Percentiles rank a stretch among this genome's conserved stretches.
Evolutionary conservation across 106 monocot species (phyloP).

Genomic region (Ottelia alismoides): DNA sequence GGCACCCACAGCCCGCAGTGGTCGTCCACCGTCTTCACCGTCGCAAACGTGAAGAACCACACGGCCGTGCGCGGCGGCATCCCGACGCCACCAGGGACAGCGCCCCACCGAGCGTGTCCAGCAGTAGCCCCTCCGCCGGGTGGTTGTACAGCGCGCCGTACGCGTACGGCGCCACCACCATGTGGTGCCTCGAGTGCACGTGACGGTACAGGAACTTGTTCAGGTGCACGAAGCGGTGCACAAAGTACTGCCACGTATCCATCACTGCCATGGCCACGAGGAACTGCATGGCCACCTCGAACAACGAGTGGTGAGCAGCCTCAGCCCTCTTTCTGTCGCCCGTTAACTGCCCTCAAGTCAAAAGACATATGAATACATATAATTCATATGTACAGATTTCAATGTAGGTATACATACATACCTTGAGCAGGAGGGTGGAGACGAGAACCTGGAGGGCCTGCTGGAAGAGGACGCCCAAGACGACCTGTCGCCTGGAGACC

Average conservation of each 20-base stretch:
- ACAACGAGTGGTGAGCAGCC: not conserved
- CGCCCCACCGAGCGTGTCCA: constrained; percentile 41
- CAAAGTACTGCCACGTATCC: constrained; percentile 48
- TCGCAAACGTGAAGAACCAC: constrained; percentile 50
- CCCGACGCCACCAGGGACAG: constrained; percentile 33
- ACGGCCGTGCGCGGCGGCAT: constrained; percentile 41
- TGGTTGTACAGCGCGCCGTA: constrained; percentile 55
- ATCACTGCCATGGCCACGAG: constrained; percentile 21
- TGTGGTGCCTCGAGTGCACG: constrained; percentile 49
- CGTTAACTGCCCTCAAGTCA: not conserved
- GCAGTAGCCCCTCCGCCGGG: constrained; percentile 32
- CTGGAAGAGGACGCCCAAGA: constrained; percentile 56
- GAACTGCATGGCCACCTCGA: constrained; percentile 8
- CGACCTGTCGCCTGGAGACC: constrained; percentile 34
- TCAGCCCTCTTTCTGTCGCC: not conserved
- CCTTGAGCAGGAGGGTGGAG: constrained; percentile 43
- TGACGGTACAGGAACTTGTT: constrained; percentile 49
- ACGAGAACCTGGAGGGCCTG: constrained; percentile 52
- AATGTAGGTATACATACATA: constrained; percentile 6
- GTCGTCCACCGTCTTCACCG: constrained; percentile 41
- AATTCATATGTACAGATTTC: not conserved
- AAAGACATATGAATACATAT: not conserved
- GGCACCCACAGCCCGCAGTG: constrained; percentile 52
- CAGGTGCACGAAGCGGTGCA: constrained; percentile 41
- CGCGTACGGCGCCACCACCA: constrained; percentile 30